phyloP scores from a whole-genome alignment of 73 alveolate species.

The Uronychia binucleata region DNA sequence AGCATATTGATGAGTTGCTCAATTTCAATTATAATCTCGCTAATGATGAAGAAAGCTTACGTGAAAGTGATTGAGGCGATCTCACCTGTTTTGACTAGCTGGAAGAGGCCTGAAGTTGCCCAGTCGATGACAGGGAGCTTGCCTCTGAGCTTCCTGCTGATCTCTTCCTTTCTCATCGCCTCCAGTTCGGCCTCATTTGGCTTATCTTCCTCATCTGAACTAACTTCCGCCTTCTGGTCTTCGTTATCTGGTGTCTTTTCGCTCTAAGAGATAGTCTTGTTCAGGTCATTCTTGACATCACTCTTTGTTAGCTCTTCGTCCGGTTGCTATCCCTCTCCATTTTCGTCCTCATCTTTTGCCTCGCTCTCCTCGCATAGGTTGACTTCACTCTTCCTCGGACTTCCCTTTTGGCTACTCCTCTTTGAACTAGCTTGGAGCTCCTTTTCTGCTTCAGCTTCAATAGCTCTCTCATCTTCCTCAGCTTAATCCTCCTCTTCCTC shows the following conservation, averaged over 20 bases:
- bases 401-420: no score
- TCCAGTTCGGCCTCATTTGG: neutral
- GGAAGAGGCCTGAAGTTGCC: neutral
- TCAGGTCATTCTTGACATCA: no score
- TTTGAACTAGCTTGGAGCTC: neutral
- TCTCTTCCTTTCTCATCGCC: neutral
- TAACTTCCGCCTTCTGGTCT: neutral
- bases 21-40: neutral
- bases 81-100: neutral
- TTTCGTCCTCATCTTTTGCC: no score
- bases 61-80: neutral
- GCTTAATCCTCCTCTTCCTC: neutral
- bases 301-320: neutral
- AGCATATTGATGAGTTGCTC: neutral
- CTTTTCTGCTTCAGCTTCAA: neutral
- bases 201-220: neutral
- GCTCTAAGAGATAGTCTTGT: no score
- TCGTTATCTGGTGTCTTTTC: neutral
- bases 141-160: neutral
- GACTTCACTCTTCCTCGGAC: no score
- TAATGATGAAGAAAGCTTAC: neutral
- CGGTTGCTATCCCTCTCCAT: neutral
- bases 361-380: no score
- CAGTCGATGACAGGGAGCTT: neutral
- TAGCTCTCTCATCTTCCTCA: neutral